Percentiles rank a stretch among this genome's conserved stretches.
Evolutionary conservation across 805 yeast genomes (phyloP).

Genomic region (Candida insectorum): DNA sequence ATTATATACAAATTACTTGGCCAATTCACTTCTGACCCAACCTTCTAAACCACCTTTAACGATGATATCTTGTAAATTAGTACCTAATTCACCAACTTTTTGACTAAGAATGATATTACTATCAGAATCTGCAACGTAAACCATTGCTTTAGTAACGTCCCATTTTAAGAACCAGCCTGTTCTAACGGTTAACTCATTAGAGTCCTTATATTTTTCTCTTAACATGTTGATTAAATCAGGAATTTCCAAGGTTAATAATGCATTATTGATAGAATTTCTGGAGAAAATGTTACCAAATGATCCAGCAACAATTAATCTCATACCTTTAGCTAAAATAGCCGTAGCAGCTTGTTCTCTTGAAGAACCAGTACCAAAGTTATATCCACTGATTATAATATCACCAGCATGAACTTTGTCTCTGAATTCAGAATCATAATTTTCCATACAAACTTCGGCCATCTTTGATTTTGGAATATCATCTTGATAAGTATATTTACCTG

Average conservation of each 20-base stretch:
- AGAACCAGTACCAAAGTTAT: slow-evolving; percentile 97
- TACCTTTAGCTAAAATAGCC: slow-evolving; percentile 91
- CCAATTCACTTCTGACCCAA: slow-evolving; percentile 83
- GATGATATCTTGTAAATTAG: slow-evolving; percentile 93
- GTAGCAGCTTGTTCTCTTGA: slow-evolving; percentile 99
- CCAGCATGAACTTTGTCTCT: slow-evolving; percentile 76
- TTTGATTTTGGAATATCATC: slow-evolving; percentile 92
- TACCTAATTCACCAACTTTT: slow-evolving; percentile 94
- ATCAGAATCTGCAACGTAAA: slow-evolving; percentile 67
- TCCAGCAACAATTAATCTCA: slow-evolving; percentile 91
- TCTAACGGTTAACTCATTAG: slow-evolving; percentile 80
- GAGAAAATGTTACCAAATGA: slow-evolving; percentile 96
- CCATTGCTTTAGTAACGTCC: slow-evolving; percentile 86
- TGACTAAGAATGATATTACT: slow-evolving; percentile 66
- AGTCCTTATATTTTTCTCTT: slow-evolving; percentile 59
- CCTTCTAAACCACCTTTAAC: slow-evolving; percentile 97
- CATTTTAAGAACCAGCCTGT: slow-evolving; percentile 91
- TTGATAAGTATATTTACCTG: slow-evolving; percentile 98
- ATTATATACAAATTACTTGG: slow-evolving; percentile 7
- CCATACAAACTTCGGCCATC: slow-evolving; percentile 99
- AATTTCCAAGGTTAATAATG: slow-evolving; percentile 86
- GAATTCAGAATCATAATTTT: slow-evolving; percentile 92
- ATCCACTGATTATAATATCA: slow-evolving; percentile 90
- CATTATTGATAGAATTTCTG: slow-evolving; percentile 95
- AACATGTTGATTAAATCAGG: slow-evolving; percentile 80